Evolutionary conservation across 2,329 filamentous ascomycete genomes (phyloP).

Genomic region (Myrmaecium sp.): DNA sequence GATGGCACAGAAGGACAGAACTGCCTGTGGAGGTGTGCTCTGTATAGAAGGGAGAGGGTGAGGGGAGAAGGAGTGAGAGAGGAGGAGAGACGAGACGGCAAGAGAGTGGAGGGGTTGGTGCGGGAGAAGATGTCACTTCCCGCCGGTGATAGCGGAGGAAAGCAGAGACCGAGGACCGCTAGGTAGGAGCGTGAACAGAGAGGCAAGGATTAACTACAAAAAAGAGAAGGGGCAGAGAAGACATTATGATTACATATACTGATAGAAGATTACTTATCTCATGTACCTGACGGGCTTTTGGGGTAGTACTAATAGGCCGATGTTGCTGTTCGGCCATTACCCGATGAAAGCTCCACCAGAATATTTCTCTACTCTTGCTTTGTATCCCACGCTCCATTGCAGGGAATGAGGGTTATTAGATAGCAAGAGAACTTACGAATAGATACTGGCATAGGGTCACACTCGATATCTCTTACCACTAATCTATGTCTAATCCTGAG

Average conservation of each 20-base stretch:
- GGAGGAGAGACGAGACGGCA: conserved; percentile 5
- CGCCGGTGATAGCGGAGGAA: conserved; percentile 7
- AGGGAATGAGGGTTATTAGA: conserved; percentile 49
- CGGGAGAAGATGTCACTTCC: too few species aligned
- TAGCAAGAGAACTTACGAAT: conserved; percentile 36
- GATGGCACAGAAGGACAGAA: conserved; percentile 18
- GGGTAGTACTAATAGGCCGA: too few species aligned
- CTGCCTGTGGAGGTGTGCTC: too few species aligned
- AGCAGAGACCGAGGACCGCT: conserved; percentile 7
- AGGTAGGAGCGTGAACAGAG: too few species aligned
- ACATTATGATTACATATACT: too few species aligned
- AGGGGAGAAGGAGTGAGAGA: conserved; percentile 7
- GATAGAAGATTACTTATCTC: too few species aligned
- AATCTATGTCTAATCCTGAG: background rate
- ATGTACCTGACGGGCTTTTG: too few species aligned
- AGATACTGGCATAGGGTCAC: background rate
- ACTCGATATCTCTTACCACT: background rate
- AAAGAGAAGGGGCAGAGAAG: too few species aligned
- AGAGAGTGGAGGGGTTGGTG: background rate
- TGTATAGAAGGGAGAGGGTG: conserved; percentile 14
- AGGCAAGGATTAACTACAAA: too few species aligned
- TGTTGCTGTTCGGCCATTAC: conserved; percentile 8
- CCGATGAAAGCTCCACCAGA: conserved; percentile 4
- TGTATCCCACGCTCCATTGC: conserved; percentile 49
- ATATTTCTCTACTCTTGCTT: conserved; percentile 45